phyloP scores from a whole-genome alignment of 2,329 filamentous ascomycete genomes.

The Trichophyton rubrum region DNA sequence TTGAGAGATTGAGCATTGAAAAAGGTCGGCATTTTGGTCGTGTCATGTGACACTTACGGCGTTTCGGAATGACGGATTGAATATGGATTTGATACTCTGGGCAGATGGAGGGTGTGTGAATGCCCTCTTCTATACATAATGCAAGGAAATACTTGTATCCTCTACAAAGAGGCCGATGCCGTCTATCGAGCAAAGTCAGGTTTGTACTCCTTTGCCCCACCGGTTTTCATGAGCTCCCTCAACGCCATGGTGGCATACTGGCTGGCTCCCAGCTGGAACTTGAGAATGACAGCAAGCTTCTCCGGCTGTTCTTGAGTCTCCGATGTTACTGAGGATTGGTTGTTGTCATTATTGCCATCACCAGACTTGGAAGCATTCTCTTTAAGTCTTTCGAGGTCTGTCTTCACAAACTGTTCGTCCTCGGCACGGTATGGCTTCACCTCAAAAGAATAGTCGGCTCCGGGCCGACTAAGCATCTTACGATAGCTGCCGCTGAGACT shows the following conservation, averaged over 20 bases:
- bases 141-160: background rate
- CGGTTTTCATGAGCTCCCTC: constrained; percentile 60
- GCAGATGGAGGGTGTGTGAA: background rate
- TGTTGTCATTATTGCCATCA: constrained; percentile 13
- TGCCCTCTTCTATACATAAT: background rate
- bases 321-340: constrained; percentile 6
- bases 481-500: constrained; percentile 82
- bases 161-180: background rate
- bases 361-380: constrained; percentile 21
- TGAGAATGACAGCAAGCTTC: constrained; percentile 57
- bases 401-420: constrained; percentile 75
- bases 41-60: background rate
- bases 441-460: constrained; percentile 50
- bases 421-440: constrained; percentile 53
- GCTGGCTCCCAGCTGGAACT: constrained; percentile 63
- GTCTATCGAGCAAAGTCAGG: constrained; percentile 46
- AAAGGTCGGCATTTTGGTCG: background rate
- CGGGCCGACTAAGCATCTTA: constrained; percentile 64
- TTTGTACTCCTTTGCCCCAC: constrained; percentile 49
- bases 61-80: background rate
- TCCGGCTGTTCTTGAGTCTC: constrained; percentile 12
- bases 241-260: constrained; percentile 78
- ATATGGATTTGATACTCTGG: background rate
- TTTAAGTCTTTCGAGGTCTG: constrained; percentile 62
- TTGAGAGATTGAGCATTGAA: background rate